Conservation (phyloP, 2,329 filamentous ascomycete genomes). For the Helminthosporium solani region DNA sequence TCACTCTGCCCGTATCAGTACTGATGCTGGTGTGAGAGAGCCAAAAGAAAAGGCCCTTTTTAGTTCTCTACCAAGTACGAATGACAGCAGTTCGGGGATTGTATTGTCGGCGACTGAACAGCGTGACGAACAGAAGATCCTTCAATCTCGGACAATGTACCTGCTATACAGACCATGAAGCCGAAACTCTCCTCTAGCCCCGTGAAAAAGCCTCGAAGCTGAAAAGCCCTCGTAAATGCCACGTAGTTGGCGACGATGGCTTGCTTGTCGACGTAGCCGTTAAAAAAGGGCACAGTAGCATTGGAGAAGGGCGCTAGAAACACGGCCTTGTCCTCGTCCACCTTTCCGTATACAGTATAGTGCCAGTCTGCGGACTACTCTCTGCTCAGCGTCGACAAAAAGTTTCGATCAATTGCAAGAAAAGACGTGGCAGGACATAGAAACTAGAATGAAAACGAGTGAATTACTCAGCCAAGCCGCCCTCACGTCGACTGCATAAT, state of each 20-base stretch:
- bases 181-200: neutral
- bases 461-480: conserved; percentile 9
- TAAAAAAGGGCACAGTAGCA: conserved; percentile 13
- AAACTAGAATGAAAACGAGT: neutral
- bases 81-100: neutral
- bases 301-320: conserved; percentile 21
- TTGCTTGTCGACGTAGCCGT: neutral
- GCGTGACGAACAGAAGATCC: conserved; percentile 2
- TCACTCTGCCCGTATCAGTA: neutral
- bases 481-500: too few species aligned
- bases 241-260: conserved; percentile 8
- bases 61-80: conserved; percentile 3
- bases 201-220: neutral
- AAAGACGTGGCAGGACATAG: neutral
- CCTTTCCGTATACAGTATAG: neutral
- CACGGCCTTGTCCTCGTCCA: neutral
- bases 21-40: neutral
- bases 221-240: neutral
- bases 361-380: neutral
- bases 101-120: conserved; percentile 5
- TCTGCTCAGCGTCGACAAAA: too few species aligned
- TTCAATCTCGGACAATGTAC: conserved; percentile 3
- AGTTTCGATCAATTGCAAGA: neutral
- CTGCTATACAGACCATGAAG: neutral
- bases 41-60: neutral